Evolutionary conservation across 179 eudicot genomes (phyloP).

Genomic region (Patellifolia procumbens): DNA sequence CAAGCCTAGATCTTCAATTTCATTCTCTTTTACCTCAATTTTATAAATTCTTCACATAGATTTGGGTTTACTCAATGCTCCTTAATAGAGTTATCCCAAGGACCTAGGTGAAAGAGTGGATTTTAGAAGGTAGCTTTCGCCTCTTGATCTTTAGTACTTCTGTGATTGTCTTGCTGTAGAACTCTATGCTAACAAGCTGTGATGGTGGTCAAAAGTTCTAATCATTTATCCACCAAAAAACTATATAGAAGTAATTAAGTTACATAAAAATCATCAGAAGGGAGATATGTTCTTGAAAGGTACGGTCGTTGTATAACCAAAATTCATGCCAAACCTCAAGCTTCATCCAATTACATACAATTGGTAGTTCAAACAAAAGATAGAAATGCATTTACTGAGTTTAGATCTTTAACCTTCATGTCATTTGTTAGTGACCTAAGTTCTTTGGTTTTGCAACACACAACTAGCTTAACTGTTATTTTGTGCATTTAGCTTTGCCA

Average conservation of each 20-base stretch:
- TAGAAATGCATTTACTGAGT: background rate
- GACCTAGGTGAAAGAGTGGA: background rate
- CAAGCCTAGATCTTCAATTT: too few relatives aligned
- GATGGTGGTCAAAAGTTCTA: background rate
- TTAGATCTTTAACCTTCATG: background rate
- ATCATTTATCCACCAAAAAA: background rate
- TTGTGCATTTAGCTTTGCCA: background rate
- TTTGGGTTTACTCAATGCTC: too few relatives aligned
- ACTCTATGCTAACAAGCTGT: background rate
- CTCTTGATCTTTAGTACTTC: background rate
- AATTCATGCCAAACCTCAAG: background rate
- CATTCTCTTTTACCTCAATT: too few relatives aligned
- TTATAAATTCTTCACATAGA: too few relatives aligned
- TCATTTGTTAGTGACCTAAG: background rate
- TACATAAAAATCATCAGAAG: background rate
- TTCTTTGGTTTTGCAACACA: background rate
- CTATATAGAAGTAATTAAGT: background rate
- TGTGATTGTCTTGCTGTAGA: background rate
- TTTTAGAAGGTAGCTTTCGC: background rate
- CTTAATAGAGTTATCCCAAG: background rate
- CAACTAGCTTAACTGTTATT: background rate
- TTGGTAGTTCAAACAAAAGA: background rate
- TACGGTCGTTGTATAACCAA: background rate
- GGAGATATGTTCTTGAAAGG: background rate
- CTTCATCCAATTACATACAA: background rate